These are phyloP conservation scores for Tolypocladium amazonense DNA, from an alignment of 2,329 filamentous ascomycete species.

Conservation along the genomic window DNA sequence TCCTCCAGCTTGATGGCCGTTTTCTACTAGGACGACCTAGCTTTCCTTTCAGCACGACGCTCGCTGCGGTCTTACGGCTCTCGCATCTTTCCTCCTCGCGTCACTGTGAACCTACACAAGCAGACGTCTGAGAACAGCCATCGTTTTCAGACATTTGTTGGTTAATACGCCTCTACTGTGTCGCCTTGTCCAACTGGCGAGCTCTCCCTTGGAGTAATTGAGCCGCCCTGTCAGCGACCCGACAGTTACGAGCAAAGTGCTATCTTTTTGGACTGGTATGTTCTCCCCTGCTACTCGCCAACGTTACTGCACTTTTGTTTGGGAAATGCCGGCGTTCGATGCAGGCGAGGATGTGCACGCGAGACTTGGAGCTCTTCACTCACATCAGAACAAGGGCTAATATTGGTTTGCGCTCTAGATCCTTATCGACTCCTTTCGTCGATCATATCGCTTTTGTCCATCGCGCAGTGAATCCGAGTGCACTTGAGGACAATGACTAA, in stretches of 20 bases:
- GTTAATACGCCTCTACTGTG: not conserved
- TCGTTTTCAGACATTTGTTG: not conserved
- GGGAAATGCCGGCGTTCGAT: too few relatives aligned
- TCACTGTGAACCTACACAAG: not conserved
- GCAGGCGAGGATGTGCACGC: too few relatives aligned
- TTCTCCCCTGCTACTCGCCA: too few relatives aligned
- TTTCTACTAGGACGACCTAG: not conserved
- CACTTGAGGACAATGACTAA: slow-evolving; percentile 17
- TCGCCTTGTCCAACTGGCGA: not conserved
- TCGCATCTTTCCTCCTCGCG: not conserved
- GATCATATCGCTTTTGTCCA: too few relatives aligned
- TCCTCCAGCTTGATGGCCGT: not conserved
- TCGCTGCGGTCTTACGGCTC: not conserved
- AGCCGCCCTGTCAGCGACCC: not conserved
- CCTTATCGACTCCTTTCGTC: not conserved
- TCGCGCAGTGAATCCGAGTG: not conserved
- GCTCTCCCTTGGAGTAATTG: not conserved
- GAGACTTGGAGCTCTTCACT: not conserved
- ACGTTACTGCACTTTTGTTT: too few relatives aligned
- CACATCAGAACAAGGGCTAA: not conserved
- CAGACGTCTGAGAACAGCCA: not conserved
- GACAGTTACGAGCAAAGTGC: not conserved
- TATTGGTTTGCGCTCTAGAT: not conserved
- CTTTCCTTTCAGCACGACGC: not conserved
- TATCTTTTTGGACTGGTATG: not conserved